Base-by-base conservation (phyloP, 768 basidiomycete genomes). In the Hebeloma cylindrosporum region DNA sequence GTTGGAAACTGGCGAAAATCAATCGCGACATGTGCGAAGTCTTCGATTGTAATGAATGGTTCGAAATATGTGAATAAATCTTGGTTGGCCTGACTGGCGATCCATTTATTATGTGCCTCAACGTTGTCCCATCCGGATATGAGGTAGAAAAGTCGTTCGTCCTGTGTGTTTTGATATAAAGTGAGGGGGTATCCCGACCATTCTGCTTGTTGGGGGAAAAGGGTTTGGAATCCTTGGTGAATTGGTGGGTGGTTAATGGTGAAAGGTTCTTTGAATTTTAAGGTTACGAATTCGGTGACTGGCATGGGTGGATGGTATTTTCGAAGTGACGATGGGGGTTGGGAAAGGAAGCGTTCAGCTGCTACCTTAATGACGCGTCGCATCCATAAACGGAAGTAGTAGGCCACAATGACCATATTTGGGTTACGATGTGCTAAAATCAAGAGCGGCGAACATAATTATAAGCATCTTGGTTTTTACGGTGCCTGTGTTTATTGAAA, bases 71-170 rank as follows among this genome's bases (percentile, higher is more conserved):
- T 41, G 29, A 74, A 48, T 17, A 76, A 51, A 25, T 56, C 63
- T 48, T 72, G 66, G 40, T 75, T 75, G 40, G 55, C 52, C 3
- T 67, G 60, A 43, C 70, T 71, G 4, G 47, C 50, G 13, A 75
- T 69, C 71, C 73, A 78, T 27, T 60, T 58, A 20, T 65, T 49
- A 51, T 78, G 76, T 7, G 68, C 66, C 8, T 47, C 53, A 17
- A 70, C 67, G 45, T 65, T 64, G 40, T 57, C 29, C 77, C 77
- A 79, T 8, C 75, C 74, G 0, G 73, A 68, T 22, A 75, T 53
- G 20, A 78, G 49, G 52, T 71, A 68, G 2, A 75, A 42, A 20
- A 56, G 43, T 5, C 43, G 31, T 1, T 61, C 40, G 21, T 60
- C 52, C 1, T 45, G 38, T 16, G 44, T 27, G 49, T 66, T 57